Evolutionary conservation across 495 filamentous ascomycete species (phyloP), one percentile per base, ranked within the genome.

Genomic region (Aspergillus homomorphus): DNA sequence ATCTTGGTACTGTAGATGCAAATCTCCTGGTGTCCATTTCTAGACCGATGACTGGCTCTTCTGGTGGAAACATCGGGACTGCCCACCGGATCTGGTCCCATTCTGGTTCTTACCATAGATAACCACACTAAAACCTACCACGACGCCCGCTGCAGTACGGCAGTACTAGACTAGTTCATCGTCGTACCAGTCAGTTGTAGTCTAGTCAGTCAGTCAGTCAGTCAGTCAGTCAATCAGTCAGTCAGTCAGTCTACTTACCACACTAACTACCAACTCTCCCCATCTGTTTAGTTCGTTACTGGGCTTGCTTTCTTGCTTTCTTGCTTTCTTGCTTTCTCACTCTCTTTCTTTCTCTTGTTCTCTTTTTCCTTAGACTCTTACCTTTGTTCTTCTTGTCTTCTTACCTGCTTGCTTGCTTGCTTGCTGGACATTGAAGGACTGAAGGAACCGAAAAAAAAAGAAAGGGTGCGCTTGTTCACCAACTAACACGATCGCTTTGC

Each of bases 401-500:
- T 22, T 53, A 38, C 30, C 41, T 18, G 15, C n/a, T n/a, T 21
- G 16, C 22, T 45, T 15, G 19, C 18, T 19, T 30, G 28, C 42
- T 33, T 28, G 20, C 30, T 23, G 10, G 33, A 22, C 33, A 6
- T 22, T 19, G 30, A 23, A 41, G 45, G 30, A 22, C n/a, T n/a
- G n/a, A n/a, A n/a, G n/a, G n/a, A n/a, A n/a, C n/a, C n/a, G n/a
- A n/a, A n/a, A n/a, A n/a, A n/a, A n/a, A n/a, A n/a, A n/a, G n/a
- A n/a, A n/a, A n/a, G n/a, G n/a, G n/a, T n/a, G n/a, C n/a, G 23
- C 43, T 46, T 24, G n/a, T 58, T 60, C 59, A 56, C 60, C 57
- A 24, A 50, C 56, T 62, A 61, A 60, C 64, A 44, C 52, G 58
- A 43, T 59, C 56, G 63, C 53, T 60, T 61, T 54, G 52, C 62